Conservation (phyloP, 495 filamentous ascomycete species). For the Aspergillus coremiiformis region DNA sequence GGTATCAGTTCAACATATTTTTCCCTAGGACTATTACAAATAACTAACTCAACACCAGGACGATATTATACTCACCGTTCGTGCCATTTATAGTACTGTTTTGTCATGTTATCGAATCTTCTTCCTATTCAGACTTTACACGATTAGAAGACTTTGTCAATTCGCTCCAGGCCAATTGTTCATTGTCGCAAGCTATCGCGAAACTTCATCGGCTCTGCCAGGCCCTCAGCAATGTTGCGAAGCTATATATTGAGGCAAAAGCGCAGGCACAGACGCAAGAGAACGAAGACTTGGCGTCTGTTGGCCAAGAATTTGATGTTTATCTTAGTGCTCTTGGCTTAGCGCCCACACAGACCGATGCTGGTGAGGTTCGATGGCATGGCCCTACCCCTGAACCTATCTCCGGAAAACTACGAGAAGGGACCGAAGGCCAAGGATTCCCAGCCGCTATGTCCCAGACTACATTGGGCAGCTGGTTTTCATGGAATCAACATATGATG, state of each 20-base stretch:
- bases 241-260: constrained; percentile 55
- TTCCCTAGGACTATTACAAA: constrained; percentile 1
- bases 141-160: constrained; percentile 50
- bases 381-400: constrained; percentile 6
- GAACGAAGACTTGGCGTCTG: constrained; percentile 38
- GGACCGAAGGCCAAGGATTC: constrained; percentile 5
- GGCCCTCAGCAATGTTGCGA: constrained; percentile 54
- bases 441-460: constrained; percentile 26
- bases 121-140: constrained; percentile 38
- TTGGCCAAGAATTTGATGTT: constrained; percentile 55
- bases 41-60: constrained; percentile 33
- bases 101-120: constrained; percentile 54
- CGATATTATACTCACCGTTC: constrained; percentile 58
- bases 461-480: constrained; percentile 58
- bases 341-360: constrained; percentile 35
- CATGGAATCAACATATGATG: constrained; percentile 58
- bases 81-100: constrained; percentile 64
- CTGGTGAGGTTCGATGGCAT: constrained; percentile 10
- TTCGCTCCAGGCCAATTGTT: constrained; percentile 45
- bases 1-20: constrained; percentile 29
- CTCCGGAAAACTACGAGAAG: constrained; percentile 8
- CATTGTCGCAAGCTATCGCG: constrained; percentile 47
- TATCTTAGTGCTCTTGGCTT: constrained; percentile 59
- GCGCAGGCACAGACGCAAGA: constrained; percentile 35
- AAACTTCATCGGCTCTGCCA: constrained; percentile 55